phyloP scores from a whole-genome alignment of 768 basidiomycete species.

The Rhodotorula taiwanensis region DNA sequence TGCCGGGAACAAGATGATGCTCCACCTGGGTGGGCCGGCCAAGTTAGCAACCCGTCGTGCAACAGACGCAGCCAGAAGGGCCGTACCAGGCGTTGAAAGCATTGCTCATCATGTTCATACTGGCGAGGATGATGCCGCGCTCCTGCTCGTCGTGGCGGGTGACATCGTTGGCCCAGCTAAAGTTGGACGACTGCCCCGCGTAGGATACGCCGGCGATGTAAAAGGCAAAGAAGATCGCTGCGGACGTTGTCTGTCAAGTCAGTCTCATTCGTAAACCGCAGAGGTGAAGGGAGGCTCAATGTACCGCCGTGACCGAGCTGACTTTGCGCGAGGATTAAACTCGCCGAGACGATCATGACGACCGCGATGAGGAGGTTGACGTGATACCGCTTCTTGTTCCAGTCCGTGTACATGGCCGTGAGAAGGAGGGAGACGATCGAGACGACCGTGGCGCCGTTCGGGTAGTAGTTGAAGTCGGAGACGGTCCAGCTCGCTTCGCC shows the following conservation, averaged over 20 bases:
- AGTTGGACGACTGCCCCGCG: constrained; percentile 56
- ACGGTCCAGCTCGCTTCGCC: constrained; percentile 23
- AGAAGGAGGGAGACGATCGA: constrained; percentile 31
- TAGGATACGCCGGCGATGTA: constrained; percentile 56
- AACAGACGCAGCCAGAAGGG: background rate
- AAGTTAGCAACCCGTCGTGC: background rate
- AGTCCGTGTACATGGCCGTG: constrained; percentile 57
- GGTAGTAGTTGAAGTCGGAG: constrained; percentile 40
- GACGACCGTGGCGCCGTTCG: constrained; percentile 36
- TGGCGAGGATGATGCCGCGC: constrained; percentile 61
- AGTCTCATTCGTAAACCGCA: background rate
- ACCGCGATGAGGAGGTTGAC: constrained; percentile 61
- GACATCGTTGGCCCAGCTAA: constrained; percentile 66
- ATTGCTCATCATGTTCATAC: constrained; percentile 54
- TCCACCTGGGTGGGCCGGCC: background rate
- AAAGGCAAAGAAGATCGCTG: constrained; percentile 66
- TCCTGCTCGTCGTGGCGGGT: constrained; percentile 65
- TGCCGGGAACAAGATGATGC: constrained; percentile 59
- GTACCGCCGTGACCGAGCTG: constrained; percentile 39
- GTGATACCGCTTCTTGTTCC: constrained; percentile 53
- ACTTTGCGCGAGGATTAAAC: constrained; percentile 46
- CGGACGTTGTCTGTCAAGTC: no score
- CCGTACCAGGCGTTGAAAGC: constrained; percentile 5
- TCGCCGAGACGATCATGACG: constrained; percentile 59
- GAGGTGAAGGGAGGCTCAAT: background rate